Evolutionary conservation across 2,329 filamentous ascomycete species (phyloP).

Genomic region (Fusarium pseudocircinatum): DNA sequence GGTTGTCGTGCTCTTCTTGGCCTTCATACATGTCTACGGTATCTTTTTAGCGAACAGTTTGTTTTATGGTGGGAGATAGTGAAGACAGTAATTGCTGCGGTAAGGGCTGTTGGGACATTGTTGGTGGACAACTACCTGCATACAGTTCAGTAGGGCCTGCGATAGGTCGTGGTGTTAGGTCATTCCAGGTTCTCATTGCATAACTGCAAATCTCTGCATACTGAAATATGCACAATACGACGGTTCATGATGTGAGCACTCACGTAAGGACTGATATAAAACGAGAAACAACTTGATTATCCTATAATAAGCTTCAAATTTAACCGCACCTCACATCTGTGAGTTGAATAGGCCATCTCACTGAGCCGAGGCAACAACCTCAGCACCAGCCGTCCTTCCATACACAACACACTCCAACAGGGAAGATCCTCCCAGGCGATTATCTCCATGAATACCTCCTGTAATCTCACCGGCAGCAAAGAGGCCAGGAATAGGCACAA

Average conservation of each 20-base stretch:
- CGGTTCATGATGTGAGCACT: background rate
- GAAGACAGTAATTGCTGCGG: background rate
- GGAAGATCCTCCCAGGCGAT: conserved; percentile 69
- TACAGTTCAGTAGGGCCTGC: background rate
- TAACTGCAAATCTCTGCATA: too few relatives aligned
- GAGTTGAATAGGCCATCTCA: conserved; percentile 16
- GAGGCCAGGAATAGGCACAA: conserved; percentile 61
- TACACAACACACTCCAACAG: conserved; percentile 72
- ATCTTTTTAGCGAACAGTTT: too few relatives aligned
- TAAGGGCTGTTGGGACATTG: background rate
- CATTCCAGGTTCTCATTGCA: background rate
- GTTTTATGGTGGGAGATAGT: too few relatives aligned
- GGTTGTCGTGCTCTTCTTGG: conserved; percentile 24
- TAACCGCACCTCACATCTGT: conserved; percentile 34
- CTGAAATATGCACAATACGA: background rate
- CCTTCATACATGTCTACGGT: background rate
- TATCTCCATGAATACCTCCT: conserved; percentile 71
- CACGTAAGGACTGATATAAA: background rate
- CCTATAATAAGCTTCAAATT: background rate
- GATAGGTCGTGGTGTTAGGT: background rate
- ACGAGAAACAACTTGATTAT: too few relatives aligned
- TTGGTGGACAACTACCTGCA: background rate
- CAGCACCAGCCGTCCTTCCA: conserved; percentile 64
- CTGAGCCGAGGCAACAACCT: conserved; percentile 20
- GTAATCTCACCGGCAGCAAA: conserved; percentile 73